Base-by-base conservation (phyloP, 2,329 filamentous ascomycete species). In the Alternaria viburni region DNA sequence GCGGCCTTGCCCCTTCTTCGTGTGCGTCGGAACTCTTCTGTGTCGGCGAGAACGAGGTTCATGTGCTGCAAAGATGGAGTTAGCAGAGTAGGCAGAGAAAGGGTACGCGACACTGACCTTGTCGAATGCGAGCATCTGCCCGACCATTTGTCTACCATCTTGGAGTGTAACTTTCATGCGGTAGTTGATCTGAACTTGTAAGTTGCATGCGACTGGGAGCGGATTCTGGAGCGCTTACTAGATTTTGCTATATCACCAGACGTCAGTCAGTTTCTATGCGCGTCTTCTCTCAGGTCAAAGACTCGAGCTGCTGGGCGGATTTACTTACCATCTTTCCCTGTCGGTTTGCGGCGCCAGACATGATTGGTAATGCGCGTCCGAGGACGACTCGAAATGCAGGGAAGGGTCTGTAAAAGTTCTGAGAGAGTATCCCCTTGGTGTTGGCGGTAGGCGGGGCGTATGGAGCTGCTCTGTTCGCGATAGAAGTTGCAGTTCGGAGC, bases 31-130 rank as follows among this genome's bases (percentile, higher is more conserved):
- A 77, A 77, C 63, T 77, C 74, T 87, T 99, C 96, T 72, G 96
- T 98, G 79, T 99, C 96, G 82, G 95, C 96, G 67, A 99, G 91
- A 66, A 99, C 96, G 70, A 99, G 89, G 82, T 99, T 99, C 96
- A 99, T 99, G 83, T 99, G 96, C 93, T 97, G 70, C 6, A 57
- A 28, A 23, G 51, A 46, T 41, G 26, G 17, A 4, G 30, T 78
- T 30, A 79, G 71, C 26, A 54, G 19, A 17, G 32, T 28, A 11
- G 25, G 17, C 2, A 12, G 47, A 25, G 15, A 11, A 32, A 41
- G 15, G 41, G 45, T 57, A 46, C 32, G 43, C 56, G 13, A 59
- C 69, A 59, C 83, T 49, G 58, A 95, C 93, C 89, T 98, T 98
- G 83, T 99, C 96, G 77, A 98, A 99, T 58, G 96, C 96, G 72